These are phyloP conservation scores for Colletotrichum incanum DNA, from an alignment of 2,329 filamentous ascomycete genomes.

Conservation along the genomic window DNA sequence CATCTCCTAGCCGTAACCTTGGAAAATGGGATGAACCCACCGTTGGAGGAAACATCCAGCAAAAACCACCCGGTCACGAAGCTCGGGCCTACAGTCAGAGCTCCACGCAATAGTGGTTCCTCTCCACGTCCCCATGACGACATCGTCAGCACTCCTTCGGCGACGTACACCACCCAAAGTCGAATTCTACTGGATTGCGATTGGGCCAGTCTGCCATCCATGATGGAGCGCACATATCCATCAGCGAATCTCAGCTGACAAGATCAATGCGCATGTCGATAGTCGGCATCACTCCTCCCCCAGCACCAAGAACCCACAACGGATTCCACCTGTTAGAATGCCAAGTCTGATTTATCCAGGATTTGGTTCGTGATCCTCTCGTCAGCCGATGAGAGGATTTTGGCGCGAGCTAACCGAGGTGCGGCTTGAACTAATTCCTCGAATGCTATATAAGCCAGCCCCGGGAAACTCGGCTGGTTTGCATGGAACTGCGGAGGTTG, in stretches of 20 bases:
- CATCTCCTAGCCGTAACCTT: background rate
- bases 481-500: background rate
- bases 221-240: background rate
- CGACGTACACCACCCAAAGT: background rate
- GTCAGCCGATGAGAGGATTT: background rate
- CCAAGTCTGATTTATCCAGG: slow-evolving; percentile 2
- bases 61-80: background rate
- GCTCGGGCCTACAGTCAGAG: background rate
- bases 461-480: no score
- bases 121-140: slow-evolving; percentile 25
- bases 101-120: slow-evolving; percentile 1
- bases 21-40: background rate
- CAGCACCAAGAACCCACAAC: background rate
- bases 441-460: slow-evolving; percentile 10
- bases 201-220: background rate
- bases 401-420: background rate
- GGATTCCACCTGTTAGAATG: background rate
- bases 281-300: background rate
- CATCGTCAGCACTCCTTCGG: slow-evolving; percentile 11
- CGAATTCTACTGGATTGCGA: background rate
- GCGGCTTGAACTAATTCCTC: background rate
- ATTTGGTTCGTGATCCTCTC: background rate
- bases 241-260: background rate
- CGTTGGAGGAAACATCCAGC: no score
- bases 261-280: background rate